Evolutionary conservation across 306 rosid genomes (phyloP).

Genomic region (Malus fusca): DNA sequence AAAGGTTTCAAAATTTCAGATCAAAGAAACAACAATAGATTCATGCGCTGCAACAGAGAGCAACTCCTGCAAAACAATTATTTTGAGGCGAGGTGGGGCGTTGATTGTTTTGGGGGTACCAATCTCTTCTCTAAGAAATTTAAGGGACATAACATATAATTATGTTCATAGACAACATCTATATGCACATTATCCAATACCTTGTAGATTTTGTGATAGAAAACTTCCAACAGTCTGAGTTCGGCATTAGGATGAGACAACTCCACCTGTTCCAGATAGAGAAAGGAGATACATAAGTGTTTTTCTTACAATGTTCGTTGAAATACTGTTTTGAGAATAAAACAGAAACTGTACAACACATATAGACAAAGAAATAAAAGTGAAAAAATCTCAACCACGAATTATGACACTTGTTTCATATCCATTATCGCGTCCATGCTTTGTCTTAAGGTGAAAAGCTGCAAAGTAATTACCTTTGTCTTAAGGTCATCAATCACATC

Average conservation of each 20-base stretch:
- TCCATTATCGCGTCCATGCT: background rate
- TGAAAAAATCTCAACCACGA: background rate
- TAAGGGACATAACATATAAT: background rate
- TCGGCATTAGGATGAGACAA: constrained; percentile 78
- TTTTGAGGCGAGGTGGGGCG: too few species aligned
- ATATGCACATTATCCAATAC: constrained; percentile 16
- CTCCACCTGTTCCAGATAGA: constrained; percentile 59
- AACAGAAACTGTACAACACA: background rate
- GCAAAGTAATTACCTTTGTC: constrained; percentile 40
- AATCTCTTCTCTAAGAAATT: background rate
- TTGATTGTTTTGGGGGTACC: too few species aligned
- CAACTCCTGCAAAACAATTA: too few species aligned
- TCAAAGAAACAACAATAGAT: background rate
- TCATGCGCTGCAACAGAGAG: background rate
- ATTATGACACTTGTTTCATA: background rate
- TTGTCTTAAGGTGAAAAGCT: background rate
- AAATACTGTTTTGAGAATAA: background rate
- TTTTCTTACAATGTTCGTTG: background rate
- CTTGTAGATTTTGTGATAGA: constrained; percentile 93
- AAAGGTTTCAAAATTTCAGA: background rate
- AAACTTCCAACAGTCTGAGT: constrained; percentile 84
- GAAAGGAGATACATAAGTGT: too few species aligned
- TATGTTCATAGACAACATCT: background rate
- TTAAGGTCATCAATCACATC: constrained; percentile 64
- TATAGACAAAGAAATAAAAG: background rate